Conservation (phyloP, 1,284 basidiomycete genomes). For the Puccinia hordei region DNA sequence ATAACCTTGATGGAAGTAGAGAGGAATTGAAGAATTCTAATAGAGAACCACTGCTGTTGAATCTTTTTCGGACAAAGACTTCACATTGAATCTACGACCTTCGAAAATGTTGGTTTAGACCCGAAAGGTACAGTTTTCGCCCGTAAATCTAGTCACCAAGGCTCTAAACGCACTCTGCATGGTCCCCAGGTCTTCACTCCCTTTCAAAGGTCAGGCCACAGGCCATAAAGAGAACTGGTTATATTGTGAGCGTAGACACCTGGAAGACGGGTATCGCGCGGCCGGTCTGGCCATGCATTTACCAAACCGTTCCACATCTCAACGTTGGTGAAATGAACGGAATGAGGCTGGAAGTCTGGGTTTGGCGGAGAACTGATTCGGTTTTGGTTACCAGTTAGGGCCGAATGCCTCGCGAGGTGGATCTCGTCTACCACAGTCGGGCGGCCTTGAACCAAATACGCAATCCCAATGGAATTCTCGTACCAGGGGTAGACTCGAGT, state of each 20-base stretch:
- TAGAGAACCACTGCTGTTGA: too few relatives aligned
- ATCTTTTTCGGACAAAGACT: too few relatives aligned
- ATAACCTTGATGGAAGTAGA: too few relatives aligned
- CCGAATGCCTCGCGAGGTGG: constrained; percentile 1
- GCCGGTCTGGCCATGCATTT: constrained; percentile 43
- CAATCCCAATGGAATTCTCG: constrained; percentile 10
- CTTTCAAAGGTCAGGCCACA: constrained; percentile 46
- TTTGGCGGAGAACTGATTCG: neutral
- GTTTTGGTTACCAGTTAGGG: neutral
- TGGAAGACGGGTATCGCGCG: constrained; percentile 29
- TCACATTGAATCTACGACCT: too few relatives aligned
- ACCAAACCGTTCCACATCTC: constrained; percentile 45
- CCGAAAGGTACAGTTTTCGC: too few relatives aligned
- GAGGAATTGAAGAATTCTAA: too few relatives aligned
- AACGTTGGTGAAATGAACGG: constrained; percentile 25
- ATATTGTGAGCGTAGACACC: constrained; percentile 43
- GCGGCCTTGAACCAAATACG: constrained; percentile 23
- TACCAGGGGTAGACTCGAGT: constrained; percentile 56
- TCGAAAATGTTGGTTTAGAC: too few relatives aligned
- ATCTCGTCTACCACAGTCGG: constrained; percentile 19
- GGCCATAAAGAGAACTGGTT: constrained; percentile 39
- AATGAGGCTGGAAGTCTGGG: constrained; percentile 15
- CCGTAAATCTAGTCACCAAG: too few relatives aligned
- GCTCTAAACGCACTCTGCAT: too few relatives aligned
- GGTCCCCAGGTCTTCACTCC: too few relatives aligned